Conservation (phyloP, 345 rosid genomes). For the Microthlaspi erraticum region DNA sequence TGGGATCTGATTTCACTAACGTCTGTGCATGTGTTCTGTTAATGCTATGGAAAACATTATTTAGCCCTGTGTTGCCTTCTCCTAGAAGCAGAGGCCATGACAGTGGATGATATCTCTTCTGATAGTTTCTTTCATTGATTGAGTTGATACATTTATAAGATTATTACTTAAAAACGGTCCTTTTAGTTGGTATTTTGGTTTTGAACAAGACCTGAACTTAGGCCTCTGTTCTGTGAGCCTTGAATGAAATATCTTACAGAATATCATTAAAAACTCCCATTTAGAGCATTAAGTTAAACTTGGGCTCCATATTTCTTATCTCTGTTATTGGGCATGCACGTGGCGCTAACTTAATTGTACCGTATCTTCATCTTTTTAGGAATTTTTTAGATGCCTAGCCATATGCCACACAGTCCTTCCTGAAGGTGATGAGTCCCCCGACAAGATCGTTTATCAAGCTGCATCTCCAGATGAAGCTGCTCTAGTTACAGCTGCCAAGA, state of each 20-base stretch:
- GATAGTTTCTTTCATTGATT: slow-evolving; percentile 5
- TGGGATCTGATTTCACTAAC: slow-evolving; percentile 11
- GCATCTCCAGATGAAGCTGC: slow-evolving; percentile 99
- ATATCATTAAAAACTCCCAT: background rate
- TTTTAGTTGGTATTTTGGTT: background rate
- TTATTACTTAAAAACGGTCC: background rate
- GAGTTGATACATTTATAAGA: background rate
- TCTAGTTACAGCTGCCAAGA: slow-evolving; percentile 94
- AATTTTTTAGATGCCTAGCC: slow-evolving; percentile 98
- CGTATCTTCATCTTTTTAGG: slow-evolving; percentile 55
- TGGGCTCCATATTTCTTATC: slow-evolving; percentile 10
- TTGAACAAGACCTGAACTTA: background rate
- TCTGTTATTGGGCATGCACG: slow-evolving; percentile 1
- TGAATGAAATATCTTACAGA: no score
- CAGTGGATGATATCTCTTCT: slow-evolving; percentile 7
- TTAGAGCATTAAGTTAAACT: background rate
- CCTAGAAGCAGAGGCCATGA: slow-evolving; percentile 3
- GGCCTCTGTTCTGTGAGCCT: slow-evolving; percentile 25
- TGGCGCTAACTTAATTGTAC: slow-evolving; percentile 16
- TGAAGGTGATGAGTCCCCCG: slow-evolving; percentile 98
- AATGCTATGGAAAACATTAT: background rate
- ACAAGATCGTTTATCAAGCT: slow-evolving; percentile 91
- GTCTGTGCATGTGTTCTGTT: slow-evolving; percentile 6
- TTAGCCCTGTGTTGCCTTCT: background rate
- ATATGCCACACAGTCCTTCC: slow-evolving; percentile 98